phyloP scores from a whole-genome alignment of 202 grass and related monocot genomes.

The Alloteropsis angusta region DNA sequence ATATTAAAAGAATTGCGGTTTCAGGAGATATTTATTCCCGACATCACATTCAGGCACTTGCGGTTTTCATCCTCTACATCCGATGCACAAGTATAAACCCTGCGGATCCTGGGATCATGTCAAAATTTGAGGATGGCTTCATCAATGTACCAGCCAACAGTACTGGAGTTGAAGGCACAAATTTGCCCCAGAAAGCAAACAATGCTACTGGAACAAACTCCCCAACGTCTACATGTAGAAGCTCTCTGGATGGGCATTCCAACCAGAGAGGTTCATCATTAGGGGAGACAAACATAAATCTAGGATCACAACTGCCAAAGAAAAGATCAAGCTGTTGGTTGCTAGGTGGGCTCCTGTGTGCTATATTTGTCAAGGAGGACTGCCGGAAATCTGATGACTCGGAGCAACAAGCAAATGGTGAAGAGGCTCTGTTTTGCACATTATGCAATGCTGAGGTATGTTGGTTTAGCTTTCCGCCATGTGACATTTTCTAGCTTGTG shows the following conservation, averaged over 20 bases:
- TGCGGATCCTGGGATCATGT: slow-evolving; percentile 95
- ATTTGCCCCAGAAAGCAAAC: slow-evolving; percentile 39
- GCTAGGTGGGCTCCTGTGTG: slow-evolving; percentile 59
- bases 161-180: slow-evolving; percentile 31
- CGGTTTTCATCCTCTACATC: slow-evolving; percentile 92
- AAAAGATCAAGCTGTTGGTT: slow-evolving; percentile 64
- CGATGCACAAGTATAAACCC: slow-evolving; percentile 99
- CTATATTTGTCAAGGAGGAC: slow-evolving; percentile 85
- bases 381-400: slow-evolving; percentile 67
- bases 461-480: not conserved
- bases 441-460: slow-evolving; percentile 92
- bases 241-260: slow-evolving; percentile 65
- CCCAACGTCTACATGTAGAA: slow-evolving; percentile 56
- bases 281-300: slow-evolving; percentile 33
- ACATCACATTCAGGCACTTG: slow-evolving; percentile 55
- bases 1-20: not conserved
- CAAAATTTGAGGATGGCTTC: slow-evolving; percentile 80
- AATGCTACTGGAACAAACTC: slow-evolving; percentile 49
- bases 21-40: slow-evolving; percentile 18
- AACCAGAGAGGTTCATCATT: slow-evolving; percentile 43
- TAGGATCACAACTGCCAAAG: slow-evolving; percentile 23
- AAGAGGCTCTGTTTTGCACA: slow-evolving; percentile 93
- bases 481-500: not conserved
- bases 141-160: slow-evolving; percentile 47
- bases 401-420: slow-evolving; percentile 60